These are phyloP conservation scores for Colletotrichum orbiculare DNA, from an alignment of 2,329 filamentous ascomycete genomes.

Conservation along the genomic window DNA sequence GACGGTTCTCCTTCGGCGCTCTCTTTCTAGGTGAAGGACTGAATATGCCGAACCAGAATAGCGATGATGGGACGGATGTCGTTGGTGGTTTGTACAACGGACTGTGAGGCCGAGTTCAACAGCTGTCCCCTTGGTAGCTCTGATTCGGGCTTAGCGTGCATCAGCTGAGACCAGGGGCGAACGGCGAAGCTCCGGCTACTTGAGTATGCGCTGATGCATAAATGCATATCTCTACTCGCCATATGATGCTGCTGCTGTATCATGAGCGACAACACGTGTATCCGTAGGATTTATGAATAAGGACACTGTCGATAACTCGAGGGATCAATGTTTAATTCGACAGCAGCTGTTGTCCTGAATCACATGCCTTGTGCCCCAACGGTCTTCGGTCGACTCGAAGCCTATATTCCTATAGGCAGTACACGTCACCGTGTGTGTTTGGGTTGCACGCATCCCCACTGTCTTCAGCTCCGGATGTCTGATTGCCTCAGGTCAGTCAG, in stretches of 20 bases:
- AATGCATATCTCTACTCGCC: not conserved
- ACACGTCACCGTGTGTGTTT: conserved; percentile 1
- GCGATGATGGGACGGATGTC: conserved; percentile 20
- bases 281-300: too few relatives aligned
- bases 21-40: conserved; percentile 17
- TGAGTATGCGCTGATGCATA: not conserved
- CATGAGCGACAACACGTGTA: not conserved
- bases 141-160: conserved; percentile 34
- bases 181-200: conserved; percentile 11
- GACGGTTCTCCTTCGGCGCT: conserved; percentile 24
- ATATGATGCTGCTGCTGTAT: not conserved
- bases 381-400: too few relatives aligned
- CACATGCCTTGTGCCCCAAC: too few relatives aligned
- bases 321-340: too few relatives aligned
- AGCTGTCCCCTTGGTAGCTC: conserved; percentile 44
- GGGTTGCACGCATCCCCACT: not conserved
- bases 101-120: conserved; percentile 35
- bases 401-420: not conserved
- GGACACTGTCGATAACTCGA: too few relatives aligned
- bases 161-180: conserved; percentile 19
- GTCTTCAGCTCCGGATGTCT: not conserved
- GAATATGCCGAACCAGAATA: not conserved
- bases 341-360: too few relatives aligned
- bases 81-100: conserved; percentile 15
- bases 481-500: not conserved